Base-by-base conservation (phyloP, 2,329 filamentous ascomycete species). In the Byssochlamys sp. region DNA sequence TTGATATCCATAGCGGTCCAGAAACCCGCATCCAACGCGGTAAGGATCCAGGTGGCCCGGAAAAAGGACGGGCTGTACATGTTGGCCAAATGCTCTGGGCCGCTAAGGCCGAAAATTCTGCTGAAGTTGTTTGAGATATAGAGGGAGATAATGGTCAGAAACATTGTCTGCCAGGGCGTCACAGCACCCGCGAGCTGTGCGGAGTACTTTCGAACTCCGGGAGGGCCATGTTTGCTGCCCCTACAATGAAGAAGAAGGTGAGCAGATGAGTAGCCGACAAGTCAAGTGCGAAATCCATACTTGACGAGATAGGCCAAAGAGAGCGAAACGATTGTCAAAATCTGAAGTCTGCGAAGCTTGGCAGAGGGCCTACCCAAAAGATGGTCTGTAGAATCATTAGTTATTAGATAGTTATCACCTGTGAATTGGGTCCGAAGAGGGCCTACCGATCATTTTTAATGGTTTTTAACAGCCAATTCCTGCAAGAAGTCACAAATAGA, bases 1-100 rank as follows among this genome's bases (percentile, higher is more conserved):
- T 83, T 84, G 62, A 99, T 91, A 66, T 85, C 87, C 94, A 99
- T 99, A 33, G 94, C 94, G 0, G 91, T 96, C 94, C 94, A 99
- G 73, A 96, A 99, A 1, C 94, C 94, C 5, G 94, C 94, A 67
- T 99, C 94, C 60, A 99, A 76, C 0, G 91, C 94, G 0, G 94
- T 99, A 56, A 94, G 86, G n/a, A 97, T 84, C 94, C 94, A 99
- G 69, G 94, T 99, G 57, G 94, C 94, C 53, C 94, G 87, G 72
- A 96, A 99, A 76, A 95, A 99, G 28, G 89, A 86, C 54, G 90
- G 81, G 57, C 89, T 90, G 77, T 99, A 99, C 71, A 97, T 87
- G 69, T 95, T 96, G 29, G 91, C 88, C 68, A 99, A 81, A 24
- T 94, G 94, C 67, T 99, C 94, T 3, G 94, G 92, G 63, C 88